Base-by-base conservation (phyloP, 768 basidiomycete species). In the Calocybe gangraenosa region DNA sequence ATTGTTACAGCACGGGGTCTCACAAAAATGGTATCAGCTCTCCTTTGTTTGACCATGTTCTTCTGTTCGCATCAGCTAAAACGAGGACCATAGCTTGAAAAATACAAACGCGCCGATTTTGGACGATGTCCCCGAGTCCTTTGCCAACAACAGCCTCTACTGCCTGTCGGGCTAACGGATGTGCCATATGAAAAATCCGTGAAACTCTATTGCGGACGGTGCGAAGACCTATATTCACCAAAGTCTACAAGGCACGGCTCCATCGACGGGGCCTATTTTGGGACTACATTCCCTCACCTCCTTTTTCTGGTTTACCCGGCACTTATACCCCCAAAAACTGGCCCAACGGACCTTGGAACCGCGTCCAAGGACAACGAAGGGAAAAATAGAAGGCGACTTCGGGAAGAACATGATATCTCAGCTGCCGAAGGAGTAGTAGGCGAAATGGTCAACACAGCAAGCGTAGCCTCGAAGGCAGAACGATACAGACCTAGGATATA, bases 211-310 rank as follows among this genome's bases (percentile, higher is more conserved):
- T 99, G 96, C 62, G 94, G 93, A 1, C 85, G 93, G 30, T 99
- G 96, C 66, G 95, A 99, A 67, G 96, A 99, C 67, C 84, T 99
- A 55, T 99, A 98, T 67, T 92, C 89, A 0, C 96, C 96, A 30
- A 99, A 99, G 65, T 93, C 90, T 1, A 93, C 92, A 4, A 81
- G 95, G 21, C 96, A 99, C 64, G 95, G 95, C 39, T 87, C 87
- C 30, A 97, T 99, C 61, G 96, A 99, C 62, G 95, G 96, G 21
- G 96, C 96, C 1, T 99, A 95, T 68, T 99, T 99, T 56, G 96
- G 96, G 49, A 95, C 93, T 0, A 96, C 94, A 1, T 97, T 98
- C 73, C 92, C 94, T 0, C 95, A 97, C 63, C 82, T 99, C 44
- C 73, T 97, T 38, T 96, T 94, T 71, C 91, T 98, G 73, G 92